phyloP scores from a whole-genome alignment of 176 grass and related monocot species.

The Zizania latifolia region DNA sequence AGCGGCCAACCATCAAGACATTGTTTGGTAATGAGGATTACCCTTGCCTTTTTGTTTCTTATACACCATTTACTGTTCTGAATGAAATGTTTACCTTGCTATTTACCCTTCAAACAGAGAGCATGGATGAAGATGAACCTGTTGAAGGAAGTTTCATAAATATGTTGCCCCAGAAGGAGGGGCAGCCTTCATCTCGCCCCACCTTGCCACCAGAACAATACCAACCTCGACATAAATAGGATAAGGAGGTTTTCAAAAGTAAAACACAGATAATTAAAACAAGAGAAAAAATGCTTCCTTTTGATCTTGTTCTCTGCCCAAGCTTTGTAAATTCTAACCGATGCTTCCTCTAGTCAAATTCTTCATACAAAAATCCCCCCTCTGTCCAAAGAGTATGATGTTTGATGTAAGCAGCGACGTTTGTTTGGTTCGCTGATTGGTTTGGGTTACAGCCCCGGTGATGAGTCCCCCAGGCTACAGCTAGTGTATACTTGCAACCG shows the following conservation, averaged over 20 bases:
- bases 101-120: slow-evolving; percentile 49
- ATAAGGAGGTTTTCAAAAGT: slow-evolving; percentile 45
- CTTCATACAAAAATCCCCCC: slow-evolving; percentile 11
- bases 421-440: slow-evolving; percentile 11
- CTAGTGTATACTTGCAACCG: slow-evolving; percentile 24
- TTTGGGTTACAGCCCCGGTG: slow-evolving; percentile 6
- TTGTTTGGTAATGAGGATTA: slow-evolving; percentile 70
- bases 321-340: slow-evolving; percentile 54
- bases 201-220: slow-evolving; percentile 76
- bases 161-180: slow-evolving; percentile 78
- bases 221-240: slow-evolving; percentile 76
- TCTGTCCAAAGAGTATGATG: slow-evolving; percentile 15
- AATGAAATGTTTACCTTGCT: slow-evolving; percentile 14
- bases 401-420: slow-evolving; percentile 10
- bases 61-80: neutral
- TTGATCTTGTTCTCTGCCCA: slow-evolving; percentile 31
- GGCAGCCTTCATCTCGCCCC: slow-evolving; percentile 67
- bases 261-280: slow-evolving; percentile 47
- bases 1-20: slow-evolving; percentile 96
- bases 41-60: slow-evolving; percentile 3
- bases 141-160: slow-evolving; percentile 82
- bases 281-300: slow-evolving; percentile 27
- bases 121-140: slow-evolving; percentile 54
- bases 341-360: slow-evolving; percentile 37
- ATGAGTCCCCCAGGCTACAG: neutral